Evolutionary conservation across 441 rosid genomes (phyloP).

Genomic region (Bruguiera hainesii): DNA sequence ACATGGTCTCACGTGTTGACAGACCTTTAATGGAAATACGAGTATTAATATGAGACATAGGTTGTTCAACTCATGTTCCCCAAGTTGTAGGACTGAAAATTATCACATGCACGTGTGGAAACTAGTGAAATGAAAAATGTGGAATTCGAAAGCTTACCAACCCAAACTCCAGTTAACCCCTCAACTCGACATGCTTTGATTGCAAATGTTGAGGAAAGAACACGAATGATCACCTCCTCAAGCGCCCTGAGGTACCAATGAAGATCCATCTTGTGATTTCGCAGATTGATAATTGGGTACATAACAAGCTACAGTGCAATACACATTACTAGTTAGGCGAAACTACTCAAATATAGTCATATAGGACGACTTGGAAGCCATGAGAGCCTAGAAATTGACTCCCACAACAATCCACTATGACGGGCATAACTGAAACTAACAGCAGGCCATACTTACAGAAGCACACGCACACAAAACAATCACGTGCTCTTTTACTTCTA

Average conservation of each 20-base stretch:
- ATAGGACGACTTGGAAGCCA: too few relatives aligned
- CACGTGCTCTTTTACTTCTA: background rate
- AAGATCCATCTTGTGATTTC: conserved; percentile 93
- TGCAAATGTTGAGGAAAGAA: conserved; percentile 59
- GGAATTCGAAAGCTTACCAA: conserved; percentile 42
- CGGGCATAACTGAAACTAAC: background rate
- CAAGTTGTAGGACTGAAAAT: conserved; percentile 3
- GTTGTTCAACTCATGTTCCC: conserved; percentile 8
- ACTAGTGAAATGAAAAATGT: conserved; percentile 1
- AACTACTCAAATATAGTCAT: background rate
- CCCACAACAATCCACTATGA: too few relatives aligned
- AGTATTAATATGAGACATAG: background rate
- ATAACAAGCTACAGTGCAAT: conserved; percentile 60
- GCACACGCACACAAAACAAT: background rate
- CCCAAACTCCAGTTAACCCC: conserved; percentile 90
- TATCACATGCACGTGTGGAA: background rate
- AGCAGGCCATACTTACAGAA: background rate
- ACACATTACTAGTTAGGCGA: conserved; percentile 23
- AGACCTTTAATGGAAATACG: too few relatives aligned
- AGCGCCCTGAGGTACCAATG: conserved; percentile 92
- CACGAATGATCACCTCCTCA: conserved; percentile 78
- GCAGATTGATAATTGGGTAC: conserved; percentile 80
- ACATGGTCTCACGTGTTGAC: too few relatives aligned
- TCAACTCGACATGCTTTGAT: conserved; percentile 66
- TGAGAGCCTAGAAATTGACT: too few relatives aligned